Evolutionary conservation across 805 yeast species (phyloP).

Genomic region (Starmerella stigmatis): DNA sequence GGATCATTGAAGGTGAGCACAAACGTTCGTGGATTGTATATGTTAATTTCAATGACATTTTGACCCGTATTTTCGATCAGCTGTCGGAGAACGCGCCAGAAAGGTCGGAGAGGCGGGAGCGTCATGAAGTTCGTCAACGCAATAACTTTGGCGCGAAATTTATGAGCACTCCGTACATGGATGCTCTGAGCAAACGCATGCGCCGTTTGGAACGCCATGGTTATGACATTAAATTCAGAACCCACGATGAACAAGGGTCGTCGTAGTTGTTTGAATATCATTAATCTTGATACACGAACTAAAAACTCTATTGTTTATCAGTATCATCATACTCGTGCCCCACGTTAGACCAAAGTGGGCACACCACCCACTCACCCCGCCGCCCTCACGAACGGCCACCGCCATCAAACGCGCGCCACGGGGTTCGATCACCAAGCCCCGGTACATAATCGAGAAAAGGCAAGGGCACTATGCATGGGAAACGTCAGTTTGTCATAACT

Average conservation of each 20-base stretch:
- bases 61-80: constrained; percentile 1
- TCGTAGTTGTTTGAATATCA: no score
- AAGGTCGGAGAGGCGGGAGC: constrained; percentile 5
- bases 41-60: constrained; percentile 2
- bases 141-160: background rate
- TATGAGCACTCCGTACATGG: constrained; percentile 2
- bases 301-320: no score
- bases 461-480: no score
- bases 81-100: background rate
- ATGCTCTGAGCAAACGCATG: constrained; percentile 6
- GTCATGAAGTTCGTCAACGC: background rate
- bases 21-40: background rate
- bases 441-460: no score
- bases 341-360: no score
- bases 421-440: no score
- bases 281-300: no score
- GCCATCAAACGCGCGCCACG: no score
- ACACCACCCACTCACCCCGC: no score
- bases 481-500: no score
- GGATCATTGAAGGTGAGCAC: constrained; percentile 5
- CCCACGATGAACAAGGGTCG: background rate
- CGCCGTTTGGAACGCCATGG: constrained; percentile 3
- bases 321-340: no score
- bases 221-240: background rate
- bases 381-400: no score